Conservation (phyloP, 169 alveolate genomes). For the Theileria sp. region DNA sequence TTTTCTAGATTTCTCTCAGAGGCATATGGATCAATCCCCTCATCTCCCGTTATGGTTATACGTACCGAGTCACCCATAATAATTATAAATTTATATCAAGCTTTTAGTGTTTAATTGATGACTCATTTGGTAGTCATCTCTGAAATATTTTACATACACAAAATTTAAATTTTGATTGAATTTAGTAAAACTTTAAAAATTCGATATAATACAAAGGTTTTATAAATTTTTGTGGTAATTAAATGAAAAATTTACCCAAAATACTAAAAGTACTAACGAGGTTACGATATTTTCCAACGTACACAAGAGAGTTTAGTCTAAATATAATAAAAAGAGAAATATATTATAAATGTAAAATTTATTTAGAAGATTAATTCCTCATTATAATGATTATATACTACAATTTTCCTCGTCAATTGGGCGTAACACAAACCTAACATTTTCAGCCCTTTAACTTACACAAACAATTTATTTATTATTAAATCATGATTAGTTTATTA, state of each 20-base stretch:
- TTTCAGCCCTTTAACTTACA: not conserved
- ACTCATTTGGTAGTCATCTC: not conserved
- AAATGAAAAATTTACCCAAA: not conserved
- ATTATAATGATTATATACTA: not conserved
- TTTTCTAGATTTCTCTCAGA: slow-evolving; percentile 47
- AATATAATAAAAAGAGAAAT: not conserved
- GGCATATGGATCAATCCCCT: slow-evolving; percentile 10
- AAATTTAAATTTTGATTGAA: not conserved
- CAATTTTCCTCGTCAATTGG: not conserved
- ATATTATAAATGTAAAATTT: not conserved
- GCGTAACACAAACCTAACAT: not conserved
- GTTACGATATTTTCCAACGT: not conserved
- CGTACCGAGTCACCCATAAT: not conserved
- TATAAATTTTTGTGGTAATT: not conserved
- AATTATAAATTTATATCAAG: not conserved
- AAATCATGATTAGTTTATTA: not conserved
- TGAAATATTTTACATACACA: not conserved
- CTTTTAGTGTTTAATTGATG: not conserved
- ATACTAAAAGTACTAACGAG: not conserved
- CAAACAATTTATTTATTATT: not conserved
- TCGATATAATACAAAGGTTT: not conserved
- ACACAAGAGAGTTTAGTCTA: slow-evolving; percentile 15
- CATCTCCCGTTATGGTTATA: slow-evolving; percentile 24
- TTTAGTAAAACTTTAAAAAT: not conserved
- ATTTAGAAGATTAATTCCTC: not conserved